Conservation (phyloP, 2,329 filamentous ascomycete species). For the Immersiporthe knoxdaviesiana region DNA sequence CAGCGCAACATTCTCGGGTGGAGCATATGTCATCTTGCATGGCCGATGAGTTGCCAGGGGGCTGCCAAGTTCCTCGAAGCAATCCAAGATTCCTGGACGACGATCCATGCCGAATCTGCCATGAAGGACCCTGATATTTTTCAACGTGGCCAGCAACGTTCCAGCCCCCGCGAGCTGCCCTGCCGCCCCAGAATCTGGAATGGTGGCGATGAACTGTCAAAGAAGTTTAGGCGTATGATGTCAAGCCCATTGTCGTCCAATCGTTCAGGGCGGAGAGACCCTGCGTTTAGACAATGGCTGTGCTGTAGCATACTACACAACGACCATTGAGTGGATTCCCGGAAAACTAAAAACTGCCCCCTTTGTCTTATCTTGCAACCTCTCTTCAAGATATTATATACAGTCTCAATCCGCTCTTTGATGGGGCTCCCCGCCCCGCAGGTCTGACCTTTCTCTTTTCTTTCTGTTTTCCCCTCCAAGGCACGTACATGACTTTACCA, state of each 20-base stretch:
- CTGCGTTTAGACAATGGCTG: neutral
- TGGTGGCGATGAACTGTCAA: neutral
- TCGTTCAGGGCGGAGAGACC: neutral
- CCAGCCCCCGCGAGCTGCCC: neutral
- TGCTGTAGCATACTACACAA: neutral
- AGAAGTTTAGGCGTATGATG: neutral
- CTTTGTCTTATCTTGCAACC: neutral
- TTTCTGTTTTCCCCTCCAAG: neutral
- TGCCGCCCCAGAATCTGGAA: neutral
- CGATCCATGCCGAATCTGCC: neutral
- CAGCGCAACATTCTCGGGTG: neutral
- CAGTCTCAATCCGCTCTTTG: neutral
- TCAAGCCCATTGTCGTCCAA: neutral
- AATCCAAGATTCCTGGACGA: neutral
- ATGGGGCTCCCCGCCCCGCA: neutral
- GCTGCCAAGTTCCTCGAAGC: neutral
- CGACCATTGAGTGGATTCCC: neutral
- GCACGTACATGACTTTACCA: neutral
- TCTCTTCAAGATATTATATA: neutral
- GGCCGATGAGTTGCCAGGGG: neutral
- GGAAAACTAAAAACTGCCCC: neutral
- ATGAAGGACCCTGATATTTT: neutral
- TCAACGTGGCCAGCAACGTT: neutral
- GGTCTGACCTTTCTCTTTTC: too few species aligned
- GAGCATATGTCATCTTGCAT: slow-evolving; percentile 7